A percentile compares a stretch with the other conserved stretches of the same genome.
These are phyloP conservation scores for Moesziomyces globuligerus DNA, from an alignment of 1,284 basidiomycete genomes.

Conservation along the genomic window DNA sequence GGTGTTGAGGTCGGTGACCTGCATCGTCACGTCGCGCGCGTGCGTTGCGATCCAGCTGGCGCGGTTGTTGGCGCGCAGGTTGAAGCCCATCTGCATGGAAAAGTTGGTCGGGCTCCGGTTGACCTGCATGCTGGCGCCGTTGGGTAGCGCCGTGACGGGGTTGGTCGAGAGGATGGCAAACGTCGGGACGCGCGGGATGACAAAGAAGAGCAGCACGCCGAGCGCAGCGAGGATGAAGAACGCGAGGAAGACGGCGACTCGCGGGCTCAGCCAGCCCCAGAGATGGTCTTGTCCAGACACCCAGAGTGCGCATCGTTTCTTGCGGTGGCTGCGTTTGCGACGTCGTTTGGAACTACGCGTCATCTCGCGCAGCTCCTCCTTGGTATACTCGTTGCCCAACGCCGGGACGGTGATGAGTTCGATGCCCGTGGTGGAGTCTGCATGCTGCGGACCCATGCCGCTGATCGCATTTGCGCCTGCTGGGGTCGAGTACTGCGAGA, in stretches of 20 bases:
- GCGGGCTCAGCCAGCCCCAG: conserved; percentile 51
- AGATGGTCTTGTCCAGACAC: conserved; percentile 50
- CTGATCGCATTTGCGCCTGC: conserved; percentile 13
- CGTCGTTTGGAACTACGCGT: conserved; percentile 29
- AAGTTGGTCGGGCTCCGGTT: conserved; percentile 48
- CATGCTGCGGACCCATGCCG: conserved; percentile 35
- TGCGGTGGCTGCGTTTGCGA: conserved; percentile 30
- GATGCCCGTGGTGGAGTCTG: conserved; percentile 48
- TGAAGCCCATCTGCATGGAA: conserved; percentile 57
- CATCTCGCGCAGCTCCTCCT: conserved; percentile 56
- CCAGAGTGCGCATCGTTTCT: conserved; percentile 36
- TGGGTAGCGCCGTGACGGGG: conserved; percentile 51
- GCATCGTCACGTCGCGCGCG: conserved; percentile 34
- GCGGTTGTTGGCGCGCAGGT: conserved; percentile 53
- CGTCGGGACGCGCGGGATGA: conserved; percentile 59
- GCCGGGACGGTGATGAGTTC: conserved; percentile 65
- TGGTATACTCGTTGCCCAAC: conserved; percentile 56
- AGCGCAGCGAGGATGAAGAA: conserved; percentile 42
- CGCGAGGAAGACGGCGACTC: conserved; percentile 51
- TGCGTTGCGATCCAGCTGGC: conserved; percentile 43
- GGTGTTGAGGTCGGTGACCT: conserved; percentile 48
- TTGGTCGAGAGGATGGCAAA: conserved; percentile 48
- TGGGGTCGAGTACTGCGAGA: conserved; percentile 1
- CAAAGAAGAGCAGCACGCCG: conserved; percentile 56
- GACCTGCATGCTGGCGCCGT: conserved; percentile 53